Percentiles rank a stretch among this genome's conserved stretches.
Evolutionary conservation across 2,329 filamentous ascomycete species (phyloP).

Genomic region (Ploettnerulaceae sp.): DNA sequence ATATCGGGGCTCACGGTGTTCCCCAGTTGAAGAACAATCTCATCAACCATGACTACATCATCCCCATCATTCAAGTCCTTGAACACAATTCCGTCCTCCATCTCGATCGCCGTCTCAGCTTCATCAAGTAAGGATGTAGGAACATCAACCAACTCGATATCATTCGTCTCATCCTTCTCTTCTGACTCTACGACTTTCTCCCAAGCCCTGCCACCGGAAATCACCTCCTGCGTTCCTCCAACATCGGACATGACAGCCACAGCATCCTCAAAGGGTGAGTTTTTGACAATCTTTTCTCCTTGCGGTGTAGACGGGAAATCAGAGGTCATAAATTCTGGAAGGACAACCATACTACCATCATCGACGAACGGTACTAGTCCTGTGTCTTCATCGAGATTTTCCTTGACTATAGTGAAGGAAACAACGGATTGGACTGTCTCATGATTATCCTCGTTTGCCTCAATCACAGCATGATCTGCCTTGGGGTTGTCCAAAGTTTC

Average conservation of each 20-base stretch:
- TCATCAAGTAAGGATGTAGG: neutral
- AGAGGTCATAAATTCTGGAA: neutral
- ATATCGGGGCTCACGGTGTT: neutral
- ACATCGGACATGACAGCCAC: conserved; percentile 7
- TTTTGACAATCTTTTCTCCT: neutral
- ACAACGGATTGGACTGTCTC: neutral
- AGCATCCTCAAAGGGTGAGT: conserved; percentile 5
- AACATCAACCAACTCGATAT: neutral
- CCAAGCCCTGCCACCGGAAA: neutral
- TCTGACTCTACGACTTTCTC: neutral
- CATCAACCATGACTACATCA: neutral
- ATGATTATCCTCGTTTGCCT: neutral
- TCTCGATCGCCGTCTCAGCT: neutral
- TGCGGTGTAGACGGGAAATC: neutral
- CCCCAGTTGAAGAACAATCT: neutral
- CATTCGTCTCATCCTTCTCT: neutral
- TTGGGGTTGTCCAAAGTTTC: neutral
- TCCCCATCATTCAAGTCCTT: neutral
- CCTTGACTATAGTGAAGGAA: neutral
- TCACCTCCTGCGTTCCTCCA: neutral
- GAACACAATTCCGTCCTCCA: neutral
- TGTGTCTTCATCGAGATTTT: neutral
- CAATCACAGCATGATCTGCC: neutral
- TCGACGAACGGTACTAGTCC: neutral
- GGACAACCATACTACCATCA: neutral